phyloP scores from a whole-genome alignment of 352 stramenopile species.

The Elongisporangium anandrum region DNA sequence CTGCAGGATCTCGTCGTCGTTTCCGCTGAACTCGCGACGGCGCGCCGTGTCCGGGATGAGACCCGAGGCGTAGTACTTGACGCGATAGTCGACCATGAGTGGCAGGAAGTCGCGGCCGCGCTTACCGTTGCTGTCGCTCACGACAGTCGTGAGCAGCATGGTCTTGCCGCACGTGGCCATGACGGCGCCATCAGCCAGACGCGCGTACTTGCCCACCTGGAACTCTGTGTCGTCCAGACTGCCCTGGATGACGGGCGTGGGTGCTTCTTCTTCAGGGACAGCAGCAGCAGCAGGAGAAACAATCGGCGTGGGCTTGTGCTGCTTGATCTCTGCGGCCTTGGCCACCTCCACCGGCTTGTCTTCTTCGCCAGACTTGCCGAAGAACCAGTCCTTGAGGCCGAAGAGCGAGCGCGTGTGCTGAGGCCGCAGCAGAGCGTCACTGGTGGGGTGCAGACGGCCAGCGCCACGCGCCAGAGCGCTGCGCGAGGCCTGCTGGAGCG shows the following conservation, averaged over 20 bases:
- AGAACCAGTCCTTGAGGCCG: constrained; percentile 59
- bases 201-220: constrained; percentile 74
- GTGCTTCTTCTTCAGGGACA: constrained; percentile 5
- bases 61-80: constrained; percentile 84
- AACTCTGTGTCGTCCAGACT: constrained; percentile 53
- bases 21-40: constrained; percentile 86
- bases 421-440: background rate
- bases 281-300: constrained; percentile 2
- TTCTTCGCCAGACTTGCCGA: constrained; percentile 23
- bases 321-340: constrained; percentile 1
- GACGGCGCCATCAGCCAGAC: constrained; percentile 81
- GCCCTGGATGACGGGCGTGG: constrained; percentile 25
- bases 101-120: constrained; percentile 76
- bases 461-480: background rate
- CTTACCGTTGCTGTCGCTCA: constrained; percentile 55
- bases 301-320: constrained; percentile 3
- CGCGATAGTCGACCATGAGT: constrained; percentile 93
- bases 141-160: constrained; percentile 83
- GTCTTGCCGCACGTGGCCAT: constrained; percentile 79
- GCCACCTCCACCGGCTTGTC: constrained; percentile 13
- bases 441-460: background rate
- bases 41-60: constrained; percentile 87
- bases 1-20: constrained; percentile 95
- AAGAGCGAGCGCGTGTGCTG: constrained; percentile 53
- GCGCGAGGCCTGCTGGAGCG: constrained; percentile 6